Percentiles rank a stretch among this genome's conserved stretches.
These are phyloP conservation scores for Trypanosoma vivax DNA, from an alignment of 208 protist species.

Conservation along the genomic window DNA sequence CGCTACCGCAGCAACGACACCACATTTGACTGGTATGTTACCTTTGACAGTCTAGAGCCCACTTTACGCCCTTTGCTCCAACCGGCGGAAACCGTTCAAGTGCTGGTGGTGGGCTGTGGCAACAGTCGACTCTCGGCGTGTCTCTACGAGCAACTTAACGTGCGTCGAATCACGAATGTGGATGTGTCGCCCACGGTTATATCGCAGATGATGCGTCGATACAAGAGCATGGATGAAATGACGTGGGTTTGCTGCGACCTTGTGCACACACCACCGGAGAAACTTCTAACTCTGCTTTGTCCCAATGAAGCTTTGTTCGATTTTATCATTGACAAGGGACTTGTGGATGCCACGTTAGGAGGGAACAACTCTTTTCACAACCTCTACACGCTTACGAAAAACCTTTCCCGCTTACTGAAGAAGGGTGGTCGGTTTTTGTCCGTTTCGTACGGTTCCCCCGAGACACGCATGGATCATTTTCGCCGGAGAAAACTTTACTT, in stretches of 20 bases:
- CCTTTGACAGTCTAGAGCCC: conserved; percentile 80
- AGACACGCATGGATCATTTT: conserved; percentile 89
- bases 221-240: conserved; percentile 83
- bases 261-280: conserved; percentile 68
- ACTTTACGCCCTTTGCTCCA: conserved; percentile 68
- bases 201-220: conserved; percentile 80
- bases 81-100: conserved; percentile 70
- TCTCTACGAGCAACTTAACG: conserved; percentile 80
- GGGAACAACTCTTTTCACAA: conserved; percentile 88
- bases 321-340: conserved; percentile 87
- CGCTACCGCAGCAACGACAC: conserved; percentile 88
- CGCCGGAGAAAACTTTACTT: conserved; percentile 78
- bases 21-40: conserved; percentile 90
- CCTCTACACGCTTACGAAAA: conserved; percentile 82
- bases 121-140: conserved; percentile 79
- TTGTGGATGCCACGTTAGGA: conserved; percentile 81
- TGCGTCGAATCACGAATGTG: conserved; percentile 86
- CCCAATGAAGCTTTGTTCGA: conserved; percentile 81
- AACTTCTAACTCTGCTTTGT: conserved; percentile 68
- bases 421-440: conserved; percentile 78
- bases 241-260: conserved; percentile 81
- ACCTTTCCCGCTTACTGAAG: conserved; percentile 83
- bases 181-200: conserved; percentile 87
- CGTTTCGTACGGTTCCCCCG: conserved; percentile 84
- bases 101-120: conserved; percentile 85